Base-by-base conservation (phyloP, 164 flowering plant species). In the Magnolia officinalis region DNA sequence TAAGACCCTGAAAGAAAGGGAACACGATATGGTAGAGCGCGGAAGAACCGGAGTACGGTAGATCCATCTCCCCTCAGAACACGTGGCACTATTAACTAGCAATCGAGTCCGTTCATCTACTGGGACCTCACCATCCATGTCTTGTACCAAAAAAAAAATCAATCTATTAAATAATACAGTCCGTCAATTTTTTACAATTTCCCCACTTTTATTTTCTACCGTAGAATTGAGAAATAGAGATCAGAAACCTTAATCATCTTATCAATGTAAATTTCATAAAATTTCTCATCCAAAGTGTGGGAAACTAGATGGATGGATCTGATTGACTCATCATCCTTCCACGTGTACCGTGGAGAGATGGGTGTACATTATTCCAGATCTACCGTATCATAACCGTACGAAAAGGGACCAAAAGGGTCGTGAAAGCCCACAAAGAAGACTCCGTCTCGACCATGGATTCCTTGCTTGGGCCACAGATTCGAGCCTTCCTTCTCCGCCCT, bases 381-480 rank as follows among this genome's bases (percentile, higher is more conserved):
- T 82, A 55, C 61, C 61, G 61, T 11, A 55, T 55, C 13, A 55
- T 11, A 55, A 11, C 61, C 61, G 61, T 4, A 0, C 45, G 61
- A 16, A 16, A 55, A 55, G 61, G 61, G 61, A 55, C 16, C 61
- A 8, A 55, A 55, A 55, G 61, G 61, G 61, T 55, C 16, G 61
- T 77, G 74, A 82, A 82, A 80, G 74, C 72, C 77, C 78, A 79
- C 58, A 66, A 23, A 71, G 77, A 82, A 84, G 79, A 81, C 82
- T 80, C 82, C 70, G 74, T 63, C 61, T 55, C 75, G 63, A 74
- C 51, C 79, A 80, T 82, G 84, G 87, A 85, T 81, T 84, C 83
- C 79, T 71, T 78, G 61, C 61, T 73, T 79, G 78, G 80, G 81
- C 80, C 80, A 70, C 81, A 83, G 81, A 81, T 85, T 82, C 80